These are phyloP conservation scores for Rhodotorula sp. DNA, from an alignment of 1,284 basidiomycete species.

Conservation along the genomic window DNA sequence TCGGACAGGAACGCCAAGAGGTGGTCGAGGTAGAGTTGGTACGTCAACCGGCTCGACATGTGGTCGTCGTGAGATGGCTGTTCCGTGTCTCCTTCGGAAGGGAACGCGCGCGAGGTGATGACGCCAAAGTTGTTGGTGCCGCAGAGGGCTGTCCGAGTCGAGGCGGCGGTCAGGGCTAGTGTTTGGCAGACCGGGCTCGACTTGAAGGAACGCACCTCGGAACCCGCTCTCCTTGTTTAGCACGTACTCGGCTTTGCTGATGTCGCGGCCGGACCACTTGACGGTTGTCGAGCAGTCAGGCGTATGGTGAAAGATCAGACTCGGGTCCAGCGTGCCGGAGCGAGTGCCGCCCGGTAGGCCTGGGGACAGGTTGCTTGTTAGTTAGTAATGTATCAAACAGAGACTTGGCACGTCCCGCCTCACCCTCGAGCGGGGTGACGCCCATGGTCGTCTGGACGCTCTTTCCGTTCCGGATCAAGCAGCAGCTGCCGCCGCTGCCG, in stretches of 20 bases:
- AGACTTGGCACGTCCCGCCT: too few species aligned
- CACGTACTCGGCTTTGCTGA: conserved; percentile 73
- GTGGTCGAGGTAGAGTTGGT: conserved; percentile 70
- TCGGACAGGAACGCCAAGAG: conserved; percentile 52
- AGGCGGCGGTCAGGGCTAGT: background rate
- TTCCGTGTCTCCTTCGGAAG: conserved; percentile 17
- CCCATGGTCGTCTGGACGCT: conserved; percentile 77
- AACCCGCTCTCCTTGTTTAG: conserved; percentile 60
- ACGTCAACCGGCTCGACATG: conserved; percentile 46
- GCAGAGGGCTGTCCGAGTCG: conserved; percentile 57
- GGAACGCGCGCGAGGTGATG: conserved; percentile 54
- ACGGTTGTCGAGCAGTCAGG: conserved; percentile 56
- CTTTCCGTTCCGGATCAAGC: conserved; percentile 66
- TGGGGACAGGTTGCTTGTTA: too few species aligned
- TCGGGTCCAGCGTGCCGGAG: conserved; percentile 74
- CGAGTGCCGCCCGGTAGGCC: conserved; percentile 83
- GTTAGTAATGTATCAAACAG: too few species aligned
- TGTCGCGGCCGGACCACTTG: conserved; percentile 57
- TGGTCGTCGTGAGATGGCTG: conserved; percentile 13
- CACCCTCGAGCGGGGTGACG: conserved; percentile 66
- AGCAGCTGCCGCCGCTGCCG: conserved; percentile 78
- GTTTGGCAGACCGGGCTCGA: background rate
- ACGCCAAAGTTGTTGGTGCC: conserved; percentile 73
- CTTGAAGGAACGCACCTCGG: conserved; percentile 49
- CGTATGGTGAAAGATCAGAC: conserved; percentile 80